Evolutionary conservation across 2,329 filamentous ascomycete species (phyloP), one percentile per base, ranked within the genome.

Genomic region (Aspergillus sp.): DNA sequence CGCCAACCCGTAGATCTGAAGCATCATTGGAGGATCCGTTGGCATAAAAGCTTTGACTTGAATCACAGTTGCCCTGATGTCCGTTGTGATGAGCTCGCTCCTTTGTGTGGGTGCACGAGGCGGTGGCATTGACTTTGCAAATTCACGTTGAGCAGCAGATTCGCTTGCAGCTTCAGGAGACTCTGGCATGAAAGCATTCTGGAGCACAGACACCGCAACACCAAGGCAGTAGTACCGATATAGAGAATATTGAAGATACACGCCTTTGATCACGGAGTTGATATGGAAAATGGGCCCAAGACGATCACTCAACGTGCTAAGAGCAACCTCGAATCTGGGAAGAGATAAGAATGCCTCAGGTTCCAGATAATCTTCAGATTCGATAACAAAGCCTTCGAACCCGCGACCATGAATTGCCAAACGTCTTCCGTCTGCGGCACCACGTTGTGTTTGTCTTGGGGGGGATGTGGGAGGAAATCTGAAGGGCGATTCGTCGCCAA

Each of bases 1-100:
- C 56, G 95, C 88, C 33, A 97, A 62, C 7, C 82, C 81, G 62
- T 91, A 91, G 7, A 96, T 73, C 50, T 96, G 91, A 2, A 97
- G 58, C 88, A 98, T 90, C 65, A 97, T 74, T 0, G 83, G 80
- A n/a, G 93, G 94, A 56, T 97, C 90, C 12, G 84, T 75, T 1
- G 93, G 91, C 80, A 97, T 83, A 36, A 84, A 83, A 5, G 86
- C 88, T 67, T 97, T 97, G 53, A 97, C 67, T 61, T 97, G 91
- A 13, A 97, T 70, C 30, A 96, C 77, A 1, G 82, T 80, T 5
- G 86, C 83, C 65, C 88, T 93, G 55, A 95, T 73, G 60, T 97
- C 91, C 12, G 95, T 67, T 1, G 87, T 86, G 9, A 94, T 70
- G 10, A 95, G 74, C 61, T 98, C 91, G 27, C 53, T 48, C 39